These are phyloP conservation scores for Trematosphaeria pertusa DNA, from an alignment of 2,329 filamentous ascomycete genomes.

Conservation along the genomic window DNA sequence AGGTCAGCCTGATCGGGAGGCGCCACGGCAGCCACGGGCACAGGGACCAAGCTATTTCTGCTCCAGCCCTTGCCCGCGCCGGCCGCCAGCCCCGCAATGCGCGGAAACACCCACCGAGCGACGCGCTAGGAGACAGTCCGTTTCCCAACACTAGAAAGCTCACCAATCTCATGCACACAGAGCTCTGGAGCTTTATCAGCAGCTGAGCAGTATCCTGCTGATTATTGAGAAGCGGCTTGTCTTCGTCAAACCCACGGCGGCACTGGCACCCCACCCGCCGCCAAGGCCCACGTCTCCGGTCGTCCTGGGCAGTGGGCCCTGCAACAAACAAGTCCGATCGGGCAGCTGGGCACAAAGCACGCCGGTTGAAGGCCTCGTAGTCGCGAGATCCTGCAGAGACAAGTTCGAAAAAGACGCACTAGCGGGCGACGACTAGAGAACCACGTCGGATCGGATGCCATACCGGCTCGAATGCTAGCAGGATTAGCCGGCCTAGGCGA, in stretches of 20 bases:
- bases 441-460: slow-evolving; percentile 24
- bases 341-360: neutral
- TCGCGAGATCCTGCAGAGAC: too few species aligned
- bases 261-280: neutral
- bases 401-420: slow-evolving; percentile 17
- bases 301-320: slow-evolving; percentile 3
- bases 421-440: slow-evolving; percentile 26
- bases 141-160: neutral
- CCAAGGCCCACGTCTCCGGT: neutral
- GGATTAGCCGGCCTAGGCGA: slow-evolving; percentile 29
- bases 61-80: slow-evolving; percentile 25
- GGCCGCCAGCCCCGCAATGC: slow-evolving; percentile 13
- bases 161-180: neutral
- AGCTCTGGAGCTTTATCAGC: neutral
- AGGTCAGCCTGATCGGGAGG: slow-evolving; percentile 35
- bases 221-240: neutral
- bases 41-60: slow-evolving; percentile 32
- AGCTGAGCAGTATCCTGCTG: neutral
- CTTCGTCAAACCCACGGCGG: neutral
- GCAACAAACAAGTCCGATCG: slow-evolving; percentile 12
- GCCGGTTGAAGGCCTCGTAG: too few species aligned
- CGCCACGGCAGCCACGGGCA: slow-evolving; percentile 29
- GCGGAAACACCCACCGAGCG: slow-evolving; percentile 13
- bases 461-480: slow-evolving; percentile 35
- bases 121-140: neutral